Evolutionary conservation across 169 alveolate species (phyloP).

Genomic region (Plasmodium knowlesi): DNA sequence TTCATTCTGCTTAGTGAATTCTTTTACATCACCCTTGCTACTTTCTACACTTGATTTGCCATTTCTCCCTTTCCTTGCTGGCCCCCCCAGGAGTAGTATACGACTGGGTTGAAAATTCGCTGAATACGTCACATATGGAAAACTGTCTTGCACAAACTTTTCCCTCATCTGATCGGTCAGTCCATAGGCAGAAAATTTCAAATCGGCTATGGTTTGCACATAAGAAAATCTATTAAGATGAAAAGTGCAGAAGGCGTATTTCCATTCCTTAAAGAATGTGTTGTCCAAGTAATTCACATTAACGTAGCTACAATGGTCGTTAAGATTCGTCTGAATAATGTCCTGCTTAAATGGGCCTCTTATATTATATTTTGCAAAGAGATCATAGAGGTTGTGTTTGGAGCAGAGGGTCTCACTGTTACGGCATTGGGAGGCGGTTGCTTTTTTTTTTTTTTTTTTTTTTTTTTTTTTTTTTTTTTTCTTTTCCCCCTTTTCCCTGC

Average conservation of each 20-base stretch:
- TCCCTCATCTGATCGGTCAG: constrained; percentile 28
- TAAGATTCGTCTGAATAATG: constrained; percentile 5
- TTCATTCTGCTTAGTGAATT: not conserved
- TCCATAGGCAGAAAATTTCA: constrained; percentile 26
- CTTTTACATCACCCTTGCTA: not conserved
- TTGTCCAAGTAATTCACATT: constrained; percentile 20
- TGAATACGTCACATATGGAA: constrained; percentile 41
- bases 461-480: too few relatives aligned
- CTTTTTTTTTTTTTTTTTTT: not conserved
- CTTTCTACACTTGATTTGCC: not conserved
- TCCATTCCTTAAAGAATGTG: not conserved
- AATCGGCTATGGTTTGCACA: constrained; percentile 62
- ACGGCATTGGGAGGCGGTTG: not conserved
- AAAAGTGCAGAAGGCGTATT: constrained; percentile 26
- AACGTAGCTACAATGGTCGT: not conserved
- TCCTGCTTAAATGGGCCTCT: constrained; percentile 16
- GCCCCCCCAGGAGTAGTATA: constrained; percentile 16
- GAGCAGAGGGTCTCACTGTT: constrained; percentile 12
- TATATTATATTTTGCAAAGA: constrained; percentile 13
- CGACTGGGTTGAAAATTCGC: constrained; percentile 33
- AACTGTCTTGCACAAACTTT: constrained; percentile 44
- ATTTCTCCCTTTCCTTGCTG: too few relatives aligned
- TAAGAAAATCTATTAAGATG: constrained; percentile 41
- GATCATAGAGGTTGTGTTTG: constrained; percentile 6
- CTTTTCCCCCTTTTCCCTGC: not conserved